Conservation (phyloP, 163 green algal species). For the Trebouxia gelatinosa region DNA sequence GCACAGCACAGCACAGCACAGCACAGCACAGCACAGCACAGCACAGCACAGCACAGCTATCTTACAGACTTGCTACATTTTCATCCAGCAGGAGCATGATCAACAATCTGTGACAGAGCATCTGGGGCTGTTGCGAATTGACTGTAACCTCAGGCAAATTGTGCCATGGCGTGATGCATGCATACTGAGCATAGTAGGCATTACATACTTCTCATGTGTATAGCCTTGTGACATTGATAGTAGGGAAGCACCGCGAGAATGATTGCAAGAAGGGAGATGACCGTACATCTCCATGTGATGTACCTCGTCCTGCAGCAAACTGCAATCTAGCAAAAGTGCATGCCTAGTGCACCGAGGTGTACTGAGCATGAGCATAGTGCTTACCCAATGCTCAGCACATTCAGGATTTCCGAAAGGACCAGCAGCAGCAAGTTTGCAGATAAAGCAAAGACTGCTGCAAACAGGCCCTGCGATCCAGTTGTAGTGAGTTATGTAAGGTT, state of each 20-base stretch:
- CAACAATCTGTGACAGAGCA: neutral
- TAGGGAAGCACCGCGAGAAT: constrained; percentile 77
- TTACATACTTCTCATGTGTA: neutral
- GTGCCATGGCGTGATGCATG: neutral
- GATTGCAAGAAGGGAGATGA: constrained; percentile 69
- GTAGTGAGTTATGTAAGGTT: neutral
- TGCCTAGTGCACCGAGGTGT: neutral
- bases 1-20: too few species aligned
- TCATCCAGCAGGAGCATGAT: neutral
- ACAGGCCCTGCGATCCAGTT: constrained; percentile 59
- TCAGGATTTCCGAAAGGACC: constrained; percentile 80
- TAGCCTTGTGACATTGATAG: constrained; percentile 66
- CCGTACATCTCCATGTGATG: constrained; percentile 67
- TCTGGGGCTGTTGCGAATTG: neutral
- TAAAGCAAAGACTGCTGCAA: constrained; percentile 78
- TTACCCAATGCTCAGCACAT: constrained; percentile 63
- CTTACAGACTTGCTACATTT: too few species aligned
- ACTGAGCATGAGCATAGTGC: constrained; percentile 1
- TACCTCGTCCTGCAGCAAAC: constrained; percentile 54
- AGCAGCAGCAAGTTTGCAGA: constrained; percentile 82
- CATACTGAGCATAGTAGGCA: neutral
- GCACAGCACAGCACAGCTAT: too few species aligned
- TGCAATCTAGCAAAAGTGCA: neutral
- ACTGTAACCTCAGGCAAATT: neutral
- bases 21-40: too few species aligned